Evolutionary conservation across 192 early-diverging fungal species (phyloP).

Genomic region (Chytriomyces hyalinus): DNA sequence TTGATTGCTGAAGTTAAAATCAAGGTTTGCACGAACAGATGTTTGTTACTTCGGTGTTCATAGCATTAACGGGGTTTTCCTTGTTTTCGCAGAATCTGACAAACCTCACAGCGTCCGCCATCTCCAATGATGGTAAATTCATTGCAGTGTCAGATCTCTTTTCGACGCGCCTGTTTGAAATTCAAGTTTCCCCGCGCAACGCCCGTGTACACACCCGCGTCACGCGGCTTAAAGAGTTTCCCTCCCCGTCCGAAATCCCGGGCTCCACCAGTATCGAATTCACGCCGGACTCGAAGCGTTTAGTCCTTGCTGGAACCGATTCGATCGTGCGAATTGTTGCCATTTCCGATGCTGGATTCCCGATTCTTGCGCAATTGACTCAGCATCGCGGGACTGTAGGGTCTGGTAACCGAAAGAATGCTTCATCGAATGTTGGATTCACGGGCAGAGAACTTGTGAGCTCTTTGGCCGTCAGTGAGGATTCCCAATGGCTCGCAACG

Average conservation of each 20-base stretch:
- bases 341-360: slow-evolving; percentile 63
- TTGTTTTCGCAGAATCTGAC: slow-evolving; percentile 51
- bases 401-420: slow-evolving; percentile 2
- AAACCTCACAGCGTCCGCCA: slow-evolving; percentile 71
- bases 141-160: slow-evolving; percentile 83
- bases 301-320: slow-evolving; percentile 81
- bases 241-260: slow-evolving; percentile 30
- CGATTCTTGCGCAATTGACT: slow-evolving; percentile 68
- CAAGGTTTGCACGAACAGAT: slow-evolving; percentile 41
- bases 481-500: slow-evolving; percentile 82
- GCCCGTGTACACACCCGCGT: not conserved
- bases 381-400: slow-evolving; percentile 60
- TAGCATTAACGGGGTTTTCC: slow-evolving; percentile 5
- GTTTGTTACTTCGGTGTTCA: not conserved
- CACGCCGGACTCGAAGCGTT: slow-evolving; percentile 71
- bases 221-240: slow-evolving; percentile 22
- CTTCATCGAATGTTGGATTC: slow-evolving; percentile 30
- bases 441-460: slow-evolving; percentile 52
- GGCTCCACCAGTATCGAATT: slow-evolving; percentile 78
- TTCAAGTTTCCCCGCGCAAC: slow-evolving; percentile 10
- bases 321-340: slow-evolving; percentile 78
- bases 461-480: slow-evolving; percentile 76
- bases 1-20: slow-evolving; percentile 79
- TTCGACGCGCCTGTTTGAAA: slow-evolving; percentile 46
- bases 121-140: slow-evolving; percentile 85